phyloP scores from a whole-genome alignment of 352 stramenopile species.

The Pythium angustatum region DNA sequence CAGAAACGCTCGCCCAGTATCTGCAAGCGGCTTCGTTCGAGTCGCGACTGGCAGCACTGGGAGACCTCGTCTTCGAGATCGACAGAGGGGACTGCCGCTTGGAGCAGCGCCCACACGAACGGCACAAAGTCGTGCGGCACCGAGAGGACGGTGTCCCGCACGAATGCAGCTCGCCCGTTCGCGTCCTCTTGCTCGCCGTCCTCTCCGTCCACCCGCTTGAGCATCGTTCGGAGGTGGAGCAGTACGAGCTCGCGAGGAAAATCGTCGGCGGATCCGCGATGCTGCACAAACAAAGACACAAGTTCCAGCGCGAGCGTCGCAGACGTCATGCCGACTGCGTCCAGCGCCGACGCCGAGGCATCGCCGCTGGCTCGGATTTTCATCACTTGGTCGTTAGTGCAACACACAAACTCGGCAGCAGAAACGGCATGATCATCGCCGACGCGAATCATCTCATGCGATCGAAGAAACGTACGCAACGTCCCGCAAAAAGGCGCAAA shows the following conservation, averaged over 20 bases:
- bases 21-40: conserved; percentile 18
- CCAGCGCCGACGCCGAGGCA: conserved; percentile 24
- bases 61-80: conserved; percentile 12
- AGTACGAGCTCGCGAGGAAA: conserved; percentile 72
- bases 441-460: conserved; percentile 75
- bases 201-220: conserved; percentile 20
- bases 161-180: conserved; percentile 23
- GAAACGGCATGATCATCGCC: conserved; percentile 61
- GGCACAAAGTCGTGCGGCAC: conserved; percentile 55
- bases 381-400: conserved; percentile 58
- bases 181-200: background rate
- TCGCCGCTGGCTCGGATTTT: conserved; percentile 41
- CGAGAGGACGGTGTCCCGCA: conserved; percentile 55
- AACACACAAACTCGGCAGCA: conserved; percentile 51
- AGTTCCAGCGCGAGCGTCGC: conserved; percentile 51
- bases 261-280: conserved; percentile 38
- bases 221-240: conserved; percentile 53
- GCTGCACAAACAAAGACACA: conserved; percentile 66
- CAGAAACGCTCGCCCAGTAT: conserved; percentile 12
- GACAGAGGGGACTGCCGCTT: conserved; percentile 9
- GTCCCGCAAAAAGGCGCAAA: conserved; percentile 64
- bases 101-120: conserved; percentile 47
- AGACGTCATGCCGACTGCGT: conserved; percentile 20
- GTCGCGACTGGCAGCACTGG: background rate
- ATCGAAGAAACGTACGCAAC: conserved; percentile 65